Evolutionary conservation across 352 stramenopile genomes (phyloP).

Genomic region (Phytophthora ohioensis): DNA sequence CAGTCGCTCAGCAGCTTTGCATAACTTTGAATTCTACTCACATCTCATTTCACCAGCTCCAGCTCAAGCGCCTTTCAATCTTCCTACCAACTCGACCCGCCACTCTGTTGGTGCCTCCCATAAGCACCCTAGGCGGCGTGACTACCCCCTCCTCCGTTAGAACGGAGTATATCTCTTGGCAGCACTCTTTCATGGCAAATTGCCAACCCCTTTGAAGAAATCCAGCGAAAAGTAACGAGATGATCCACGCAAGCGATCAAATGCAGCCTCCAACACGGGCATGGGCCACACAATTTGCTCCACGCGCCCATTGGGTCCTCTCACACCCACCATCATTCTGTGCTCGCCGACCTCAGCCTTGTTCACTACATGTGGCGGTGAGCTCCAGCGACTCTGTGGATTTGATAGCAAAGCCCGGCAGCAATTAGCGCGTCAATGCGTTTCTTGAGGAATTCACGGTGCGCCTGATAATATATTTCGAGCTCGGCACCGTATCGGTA

Average conservation of each 20-base stretch:
- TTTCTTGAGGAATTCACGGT: slow-evolving; percentile 19
- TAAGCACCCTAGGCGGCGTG: slow-evolving; percentile 19
- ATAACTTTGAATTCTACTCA: too few species aligned
- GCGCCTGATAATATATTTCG: slow-evolving; percentile 4
- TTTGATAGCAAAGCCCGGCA: slow-evolving; percentile 12
- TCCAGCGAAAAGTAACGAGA: slow-evolving; percentile 21
- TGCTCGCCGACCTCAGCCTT: neutral
- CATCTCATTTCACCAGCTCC: too few species aligned
- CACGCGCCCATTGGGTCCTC: slow-evolving; percentile 6
- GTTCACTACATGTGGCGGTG: slow-evolving; percentile 8
- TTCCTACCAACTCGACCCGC: neutral
- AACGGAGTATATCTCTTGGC: slow-evolving; percentile 29
- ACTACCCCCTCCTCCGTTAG: slow-evolving; percentile 22
- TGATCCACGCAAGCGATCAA: slow-evolving; percentile 15
- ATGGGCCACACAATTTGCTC: slow-evolving; percentile 24
- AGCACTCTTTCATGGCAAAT: slow-evolving; percentile 7
- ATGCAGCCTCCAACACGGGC: slow-evolving; percentile 12
- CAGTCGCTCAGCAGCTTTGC: too few species aligned
- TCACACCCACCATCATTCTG: slow-evolving; percentile 23
- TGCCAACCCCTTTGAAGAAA: slow-evolving; percentile 27
- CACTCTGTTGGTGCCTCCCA: slow-evolving; percentile 26
- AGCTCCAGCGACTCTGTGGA: slow-evolving; percentile 14
- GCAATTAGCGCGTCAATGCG: slow-evolving; percentile 15
- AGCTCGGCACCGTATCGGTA: slow-evolving; percentile 8
- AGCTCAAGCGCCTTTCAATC: too few species aligned